phyloP scores from a whole-genome alignment of 768 basidiomycete species.

The Pleurotus pulmonarius region DNA sequence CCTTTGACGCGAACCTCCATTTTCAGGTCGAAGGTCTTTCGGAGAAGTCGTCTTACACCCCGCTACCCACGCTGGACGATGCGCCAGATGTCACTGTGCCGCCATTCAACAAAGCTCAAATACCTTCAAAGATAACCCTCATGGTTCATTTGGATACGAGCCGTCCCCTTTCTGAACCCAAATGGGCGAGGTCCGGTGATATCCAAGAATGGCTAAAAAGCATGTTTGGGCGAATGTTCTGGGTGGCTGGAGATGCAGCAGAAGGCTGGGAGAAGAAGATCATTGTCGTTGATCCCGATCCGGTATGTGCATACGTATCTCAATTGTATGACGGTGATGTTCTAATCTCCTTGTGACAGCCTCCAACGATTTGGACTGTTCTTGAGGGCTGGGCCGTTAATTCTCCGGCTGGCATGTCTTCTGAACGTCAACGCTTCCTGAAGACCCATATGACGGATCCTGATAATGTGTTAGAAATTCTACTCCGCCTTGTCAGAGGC shows the following conservation, averaged over 20 bases:
- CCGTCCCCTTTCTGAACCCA: conserved; percentile 89
- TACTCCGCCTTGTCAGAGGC: conserved; percentile 88
- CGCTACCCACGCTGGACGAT: conserved; percentile 46
- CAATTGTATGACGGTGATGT: neutral
- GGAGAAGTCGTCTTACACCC: conserved; percentile 63
- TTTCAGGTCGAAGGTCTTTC: conserved; percentile 71
- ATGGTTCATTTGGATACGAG: conserved; percentile 80
- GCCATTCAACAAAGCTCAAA: conserved; percentile 54
- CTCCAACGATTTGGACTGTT: conserved; percentile 88
- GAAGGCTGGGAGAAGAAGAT: conserved; percentile 96
- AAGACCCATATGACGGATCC: conserved; percentile 83
- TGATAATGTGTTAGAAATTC: conserved; percentile 89
- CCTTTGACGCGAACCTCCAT: conserved; percentile 10
- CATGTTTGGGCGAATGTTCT: conserved; percentile 86
- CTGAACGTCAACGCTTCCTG: conserved; percentile 84
- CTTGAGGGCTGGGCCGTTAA: conserved; percentile 89
- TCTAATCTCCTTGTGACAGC: conserved; percentile 37
- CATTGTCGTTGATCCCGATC: conserved; percentile 89
- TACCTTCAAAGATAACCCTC: conserved; percentile 60
- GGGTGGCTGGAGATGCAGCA: conserved; percentile 79
- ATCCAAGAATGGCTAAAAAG: conserved; percentile 90
- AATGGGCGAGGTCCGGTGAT: conserved; percentile 95
- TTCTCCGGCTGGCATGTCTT: conserved; percentile 70
- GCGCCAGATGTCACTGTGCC: conserved; percentile 66
- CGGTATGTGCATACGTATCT: conserved; percentile 49